phyloP scores from a whole-genome alignment of 2,329 filamentous ascomycete species.

The Penicillium sp. region DNA sequence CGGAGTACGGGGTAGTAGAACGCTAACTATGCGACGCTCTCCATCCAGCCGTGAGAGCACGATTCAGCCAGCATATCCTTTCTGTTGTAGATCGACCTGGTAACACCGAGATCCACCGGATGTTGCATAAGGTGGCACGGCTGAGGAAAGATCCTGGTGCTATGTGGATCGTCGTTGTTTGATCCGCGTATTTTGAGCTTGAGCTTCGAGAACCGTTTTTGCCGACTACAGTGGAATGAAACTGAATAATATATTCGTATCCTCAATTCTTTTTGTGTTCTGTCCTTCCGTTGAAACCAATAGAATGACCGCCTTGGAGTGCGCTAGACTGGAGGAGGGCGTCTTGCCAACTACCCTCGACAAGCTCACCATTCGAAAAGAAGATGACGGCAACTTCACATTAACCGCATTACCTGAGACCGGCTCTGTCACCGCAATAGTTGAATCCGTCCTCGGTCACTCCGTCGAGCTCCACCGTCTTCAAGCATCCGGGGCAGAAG shows the following conservation, averaged over 20 bases:
- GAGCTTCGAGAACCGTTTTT: not conserved
- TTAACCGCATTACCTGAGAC: not conserved
- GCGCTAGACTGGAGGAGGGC: not conserved
- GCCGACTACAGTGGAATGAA: not conserved
- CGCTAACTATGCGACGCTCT: not conserved
- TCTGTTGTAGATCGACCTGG: not conserved
- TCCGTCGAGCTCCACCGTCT: conserved; percentile 1
- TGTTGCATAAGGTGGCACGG: conserved; percentile 1
- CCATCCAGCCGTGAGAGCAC: not conserved
- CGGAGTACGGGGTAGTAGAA: not conserved
- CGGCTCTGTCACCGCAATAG: not conserved
- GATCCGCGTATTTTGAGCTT: not conserved
- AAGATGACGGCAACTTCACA: not conserved
- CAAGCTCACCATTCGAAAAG: not conserved
- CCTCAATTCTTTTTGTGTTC: too few relatives aligned
- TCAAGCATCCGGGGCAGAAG: conserved; percentile 4
- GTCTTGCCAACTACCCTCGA: not conserved
- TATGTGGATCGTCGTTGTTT: not conserved
- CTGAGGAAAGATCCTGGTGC: not conserved
- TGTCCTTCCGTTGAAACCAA: not conserved
- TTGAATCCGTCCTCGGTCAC: conserved; percentile 3
- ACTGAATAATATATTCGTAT: not conserved
- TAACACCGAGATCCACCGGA: not conserved
- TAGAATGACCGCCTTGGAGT: not conserved
- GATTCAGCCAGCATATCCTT: not conserved